phyloP scores from a whole-genome alignment of 2,329 filamentous ascomycete genomes.

The Rutstroemia sp. region DNA sequence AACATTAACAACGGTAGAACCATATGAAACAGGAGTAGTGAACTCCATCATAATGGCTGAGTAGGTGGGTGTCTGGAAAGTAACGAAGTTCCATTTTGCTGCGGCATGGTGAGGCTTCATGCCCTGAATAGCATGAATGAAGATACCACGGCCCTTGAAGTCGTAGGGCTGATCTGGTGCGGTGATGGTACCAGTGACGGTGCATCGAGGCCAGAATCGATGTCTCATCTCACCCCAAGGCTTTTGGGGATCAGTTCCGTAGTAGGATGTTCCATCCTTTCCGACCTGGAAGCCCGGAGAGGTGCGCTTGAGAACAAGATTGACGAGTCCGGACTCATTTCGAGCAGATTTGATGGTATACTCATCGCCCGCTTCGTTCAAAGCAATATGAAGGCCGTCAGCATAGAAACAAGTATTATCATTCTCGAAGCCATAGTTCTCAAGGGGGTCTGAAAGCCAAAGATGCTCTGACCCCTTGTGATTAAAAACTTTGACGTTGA shows the following conservation, averaged over 20 bases:
- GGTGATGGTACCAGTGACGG: constrained; percentile 73
- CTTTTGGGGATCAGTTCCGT: constrained; percentile 77
- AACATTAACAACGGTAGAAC: constrained; percentile 73
- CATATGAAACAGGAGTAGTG: constrained; percentile 89
- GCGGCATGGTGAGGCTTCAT: constrained; percentile 99
- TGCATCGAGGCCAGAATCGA: constrained; percentile 87
- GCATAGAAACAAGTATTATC: constrained; percentile 80
- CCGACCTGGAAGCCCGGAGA: constrained; percentile 81
- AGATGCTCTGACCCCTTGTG: constrained; percentile 56
- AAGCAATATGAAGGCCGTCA: constrained; percentile 73
- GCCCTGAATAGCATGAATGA: constrained; percentile 82
- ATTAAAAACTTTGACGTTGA: constrained; percentile 90
- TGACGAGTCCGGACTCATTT: constrained; percentile 74
- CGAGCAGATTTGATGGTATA: constrained; percentile 89
- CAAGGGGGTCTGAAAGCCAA: constrained; percentile 77
- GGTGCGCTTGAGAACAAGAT: constrained; percentile 69
- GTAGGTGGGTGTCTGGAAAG: constrained; percentile 82
- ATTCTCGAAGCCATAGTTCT: constrained; percentile 76
- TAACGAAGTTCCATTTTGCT: constrained; percentile 84
- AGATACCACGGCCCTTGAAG: constrained; percentile 72
- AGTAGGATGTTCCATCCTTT: constrained; percentile 74
- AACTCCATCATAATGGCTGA: constrained; percentile 95
- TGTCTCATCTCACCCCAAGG: constrained; percentile 94
- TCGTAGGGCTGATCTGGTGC: constrained; percentile 76
- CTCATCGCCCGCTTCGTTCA: constrained; percentile 73